A percentile compares a stretch with the other conserved stretches of the same genome.
Evolutionary conservation across 352 stramenopile genomes (phyloP).

Genomic region (Plasmopara muralis): DNA sequence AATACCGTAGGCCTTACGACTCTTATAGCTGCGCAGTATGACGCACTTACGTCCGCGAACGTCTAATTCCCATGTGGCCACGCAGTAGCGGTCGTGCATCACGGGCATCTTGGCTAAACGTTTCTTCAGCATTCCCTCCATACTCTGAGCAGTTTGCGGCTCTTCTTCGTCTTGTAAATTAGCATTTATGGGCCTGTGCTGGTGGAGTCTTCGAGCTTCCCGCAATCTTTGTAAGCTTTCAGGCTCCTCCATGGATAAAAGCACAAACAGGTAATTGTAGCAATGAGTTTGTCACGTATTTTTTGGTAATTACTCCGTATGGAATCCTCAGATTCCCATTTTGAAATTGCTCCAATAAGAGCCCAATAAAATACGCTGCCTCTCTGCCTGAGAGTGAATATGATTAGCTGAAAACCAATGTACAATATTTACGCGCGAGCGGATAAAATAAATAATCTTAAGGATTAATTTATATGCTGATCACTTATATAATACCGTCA

Average conservation of each 20-base stretch:
- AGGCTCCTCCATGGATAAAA: constrained; percentile 7
- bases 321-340: no score
- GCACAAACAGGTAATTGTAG: no score
- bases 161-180: constrained; percentile 5
- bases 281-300: no score
- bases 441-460: no score
- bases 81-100: constrained; percentile 80
- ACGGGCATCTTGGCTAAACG: constrained; percentile 57
- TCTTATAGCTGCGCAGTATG: constrained; percentile 75
- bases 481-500: no score
- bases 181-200: constrained; percentile 2
- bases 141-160: constrained; percentile 13
- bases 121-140: constrained; percentile 74
- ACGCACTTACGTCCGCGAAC: constrained; percentile 40
- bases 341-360: no score
- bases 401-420: no score
- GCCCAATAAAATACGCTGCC: no score
- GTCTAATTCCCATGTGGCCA: constrained; percentile 62
- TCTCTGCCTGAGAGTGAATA: no score
- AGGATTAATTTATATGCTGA: no score
- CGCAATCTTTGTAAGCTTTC: constrained; percentile 25
- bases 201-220: constrained; percentile 10
- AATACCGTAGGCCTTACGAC: constrained; percentile 30
- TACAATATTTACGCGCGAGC: no score
- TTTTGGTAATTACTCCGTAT: no score